These are phyloP conservation scores for Chaetomidium leptoderma DNA, from an alignment of 495 filamentous ascomycete genomes.

Conservation along the genomic window DNA sequence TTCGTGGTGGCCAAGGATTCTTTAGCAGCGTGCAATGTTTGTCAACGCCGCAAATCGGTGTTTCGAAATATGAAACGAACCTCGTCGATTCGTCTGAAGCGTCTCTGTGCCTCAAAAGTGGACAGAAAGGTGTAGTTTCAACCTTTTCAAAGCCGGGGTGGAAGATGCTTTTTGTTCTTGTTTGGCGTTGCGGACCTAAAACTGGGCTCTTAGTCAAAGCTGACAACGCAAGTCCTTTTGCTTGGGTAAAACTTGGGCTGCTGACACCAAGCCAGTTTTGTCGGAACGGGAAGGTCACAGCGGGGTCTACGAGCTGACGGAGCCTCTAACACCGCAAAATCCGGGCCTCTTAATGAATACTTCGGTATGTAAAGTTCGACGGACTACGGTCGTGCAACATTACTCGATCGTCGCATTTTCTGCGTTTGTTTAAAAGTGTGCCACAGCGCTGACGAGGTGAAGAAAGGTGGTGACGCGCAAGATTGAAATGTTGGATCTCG, in stretches of 20 bases:
- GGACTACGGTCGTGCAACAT: no score
- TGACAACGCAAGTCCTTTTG: conserved; percentile 22
- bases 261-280: no score
- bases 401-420: no score
- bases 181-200: neutral
- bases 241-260: neutral
- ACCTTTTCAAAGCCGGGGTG: neutral
- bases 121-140: neutral
- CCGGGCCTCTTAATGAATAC: no score
- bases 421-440: no score
- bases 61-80: conserved; percentile 2
- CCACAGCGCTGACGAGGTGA: no score
- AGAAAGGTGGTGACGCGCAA: neutral
- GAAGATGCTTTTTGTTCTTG: conserved; percentile 8
- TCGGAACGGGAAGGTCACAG: conserved; percentile 2
- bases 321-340: no score
- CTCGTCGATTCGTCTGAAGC: neutral
- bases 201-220: conserved; percentile 25
- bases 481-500: neutral
- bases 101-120: neutral
- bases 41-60: conserved; percentile 5
- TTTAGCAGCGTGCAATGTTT: neutral
- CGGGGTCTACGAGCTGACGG: no score
- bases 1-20: neutral
- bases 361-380: no score